phyloP scores from a whole-genome alignment of 2,329 filamentous ascomycete species.

The Exserohilum turcica region DNA sequence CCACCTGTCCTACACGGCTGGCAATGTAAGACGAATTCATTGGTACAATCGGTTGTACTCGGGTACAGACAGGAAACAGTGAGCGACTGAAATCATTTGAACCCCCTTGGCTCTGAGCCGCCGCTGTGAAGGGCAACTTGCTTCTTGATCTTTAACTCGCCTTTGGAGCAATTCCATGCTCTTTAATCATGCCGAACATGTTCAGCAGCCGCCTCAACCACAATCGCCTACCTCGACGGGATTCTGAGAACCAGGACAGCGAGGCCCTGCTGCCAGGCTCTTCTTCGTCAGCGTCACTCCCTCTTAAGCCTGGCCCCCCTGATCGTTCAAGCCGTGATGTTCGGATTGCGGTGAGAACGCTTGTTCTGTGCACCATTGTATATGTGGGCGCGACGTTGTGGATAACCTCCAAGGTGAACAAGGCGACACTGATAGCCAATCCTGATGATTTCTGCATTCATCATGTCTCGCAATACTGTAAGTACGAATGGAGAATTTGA shows the following conservation, averaged over 20 bases:
- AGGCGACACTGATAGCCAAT: conserved; percentile 16
- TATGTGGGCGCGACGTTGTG: conserved; percentile 26
- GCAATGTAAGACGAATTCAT: conserved; percentile 2
- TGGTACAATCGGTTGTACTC: neutral
- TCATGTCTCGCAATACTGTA: conserved; percentile 42
- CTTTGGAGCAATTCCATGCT: neutral
- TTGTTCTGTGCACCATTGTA: conserved; percentile 24
- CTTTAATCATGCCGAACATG: conserved; percentile 13
- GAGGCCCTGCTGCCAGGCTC: conserved; percentile 20
- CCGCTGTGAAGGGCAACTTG: neutral
- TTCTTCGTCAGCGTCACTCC: conserved; percentile 5
- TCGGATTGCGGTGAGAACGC: conserved; percentile 15
- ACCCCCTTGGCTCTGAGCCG: neutral
- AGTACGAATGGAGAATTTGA: neutral
- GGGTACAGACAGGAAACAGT: neutral
- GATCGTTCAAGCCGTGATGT: conserved; percentile 15
- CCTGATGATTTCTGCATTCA: conserved; percentile 35
- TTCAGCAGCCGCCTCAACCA: conserved; percentile 15
- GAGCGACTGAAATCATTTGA: neutral
- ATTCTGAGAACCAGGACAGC: conserved; percentile 17
- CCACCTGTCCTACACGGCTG: conserved; percentile 3
- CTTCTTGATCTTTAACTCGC: neutral
- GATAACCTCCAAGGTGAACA: conserved; percentile 21
- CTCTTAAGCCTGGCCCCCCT: neutral
- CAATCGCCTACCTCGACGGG: conserved; percentile 11